Evolutionary conservation across 2,329 filamentous ascomycete genomes (phyloP), one percentile per base, ranked within the genome.

Genomic region (Xylaria sp.): DNA sequence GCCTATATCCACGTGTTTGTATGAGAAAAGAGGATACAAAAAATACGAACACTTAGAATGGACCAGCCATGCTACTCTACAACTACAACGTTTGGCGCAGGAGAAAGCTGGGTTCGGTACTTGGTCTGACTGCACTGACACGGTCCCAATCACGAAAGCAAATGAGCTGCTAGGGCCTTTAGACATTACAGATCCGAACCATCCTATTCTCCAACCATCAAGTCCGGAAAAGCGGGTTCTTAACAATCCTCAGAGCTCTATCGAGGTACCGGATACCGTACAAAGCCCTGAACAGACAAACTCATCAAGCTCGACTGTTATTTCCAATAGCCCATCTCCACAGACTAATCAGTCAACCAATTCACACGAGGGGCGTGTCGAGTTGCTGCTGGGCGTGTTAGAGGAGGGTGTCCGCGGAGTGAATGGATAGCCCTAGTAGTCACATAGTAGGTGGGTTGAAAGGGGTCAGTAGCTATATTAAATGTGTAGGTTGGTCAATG

Each of bases 21-120:
- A 68, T 38, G 45, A 59, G 3, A 55, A 55, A 6, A 44, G 36
- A 53, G 58, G 6, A 15, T 66, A 36, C n/a, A 53, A 51, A 5
- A 54, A 66, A 50, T 73, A 73, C 33, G 39, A 62, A 15, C 62
- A 68, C 11, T 39, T 73, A 10, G 73, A 74, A 50, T 75, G 73
- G 73, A 54, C 42, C 0, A 65, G 57, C 29, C 73, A 74, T 51
- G 61, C 66, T 6, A 72, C 65, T 0, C 51, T 74, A 29, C 73
- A 75, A 44, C 22, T 64, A 7, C 61, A 64, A n/a, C 61, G 61
- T 29, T 31, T 59, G 10, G 61, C 54, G 2, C 53, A 64, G 3
- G 61, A 64, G 20, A 39, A 42, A 17, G 15, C 22, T 6, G 54
- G 61, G 2, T 39, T 58, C n/a, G 61, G 61, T 11, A 53, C 36